These are phyloP conservation scores for Phytophthora pseudosyringae DNA, from an alignment of 352 stramenopile genomes.

Conservation along the genomic window DNA sequence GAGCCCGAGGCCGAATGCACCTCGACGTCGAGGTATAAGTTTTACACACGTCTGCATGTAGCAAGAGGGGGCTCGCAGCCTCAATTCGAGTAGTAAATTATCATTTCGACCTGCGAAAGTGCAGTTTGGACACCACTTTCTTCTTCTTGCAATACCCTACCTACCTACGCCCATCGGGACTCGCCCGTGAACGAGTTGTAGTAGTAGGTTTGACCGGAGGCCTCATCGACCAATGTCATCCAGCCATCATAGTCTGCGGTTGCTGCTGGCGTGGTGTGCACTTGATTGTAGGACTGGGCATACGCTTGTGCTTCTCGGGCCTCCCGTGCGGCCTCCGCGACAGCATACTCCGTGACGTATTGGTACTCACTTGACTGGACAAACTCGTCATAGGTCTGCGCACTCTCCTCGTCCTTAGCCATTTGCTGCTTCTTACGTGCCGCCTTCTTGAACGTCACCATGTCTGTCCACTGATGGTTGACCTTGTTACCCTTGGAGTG, in stretches of 20 bases:
- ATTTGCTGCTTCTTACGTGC: constrained; percentile 45
- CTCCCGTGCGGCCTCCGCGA: constrained; percentile 32
- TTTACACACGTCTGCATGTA: not conserved
- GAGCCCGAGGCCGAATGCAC: constrained; percentile 18
- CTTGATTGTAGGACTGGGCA: constrained; percentile 16
- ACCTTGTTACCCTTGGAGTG: constrained; percentile 85
- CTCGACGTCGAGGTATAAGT: constrained; percentile 32
- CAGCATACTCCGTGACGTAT: constrained; percentile 65
- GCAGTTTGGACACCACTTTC: not conserved
- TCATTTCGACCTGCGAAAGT: not conserved
- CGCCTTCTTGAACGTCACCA: constrained; percentile 64
- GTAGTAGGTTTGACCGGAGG: constrained; percentile 71
- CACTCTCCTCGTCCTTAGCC: constrained; percentile 52
- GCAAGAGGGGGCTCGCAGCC: not conserved
- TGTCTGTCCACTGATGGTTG: constrained; percentile 72
- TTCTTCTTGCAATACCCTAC: not conserved
- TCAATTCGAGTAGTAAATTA: constrained; percentile 13
- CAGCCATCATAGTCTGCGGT: constrained; percentile 44
- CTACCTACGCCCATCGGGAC: constrained; percentile 58
- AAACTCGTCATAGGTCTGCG: constrained; percentile 82
- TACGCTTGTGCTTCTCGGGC: constrained; percentile 28
- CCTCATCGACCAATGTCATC: constrained; percentile 68
- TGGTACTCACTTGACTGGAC: constrained; percentile 78
- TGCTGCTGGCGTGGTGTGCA: constrained; percentile 10
- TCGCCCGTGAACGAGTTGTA: constrained; percentile 79